Conservation (phyloP, 2,329 filamentous ascomycete genomes). For the Stachybotrys chartarum region DNA sequence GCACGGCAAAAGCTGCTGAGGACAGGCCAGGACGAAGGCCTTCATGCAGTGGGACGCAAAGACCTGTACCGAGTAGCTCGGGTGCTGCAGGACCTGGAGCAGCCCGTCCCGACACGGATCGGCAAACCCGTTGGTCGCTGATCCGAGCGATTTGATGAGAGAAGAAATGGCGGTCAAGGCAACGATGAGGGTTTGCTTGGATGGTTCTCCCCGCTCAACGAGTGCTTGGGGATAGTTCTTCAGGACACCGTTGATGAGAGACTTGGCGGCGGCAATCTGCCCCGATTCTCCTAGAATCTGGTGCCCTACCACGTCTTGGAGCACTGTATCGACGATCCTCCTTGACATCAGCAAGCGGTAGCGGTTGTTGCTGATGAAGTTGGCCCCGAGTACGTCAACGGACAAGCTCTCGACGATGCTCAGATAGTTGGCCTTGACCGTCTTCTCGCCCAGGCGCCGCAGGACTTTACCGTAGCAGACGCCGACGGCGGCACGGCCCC, state of each 20-base stretch:
- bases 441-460: slow-evolving; percentile 68
- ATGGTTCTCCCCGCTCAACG: slow-evolving; percentile 80
- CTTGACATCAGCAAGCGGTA: slow-evolving; percentile 81
- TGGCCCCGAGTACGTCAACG: slow-evolving; percentile 69
- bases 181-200: slow-evolving; percentile 76
- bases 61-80: slow-evolving; percentile 93
- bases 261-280: slow-evolving; percentile 73
- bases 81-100: slow-evolving; percentile 85
- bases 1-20: slow-evolving; percentile 83
- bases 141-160: slow-evolving; percentile 72
- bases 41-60: slow-evolving; percentile 82
- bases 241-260: slow-evolving; percentile 77
- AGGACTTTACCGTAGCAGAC: slow-evolving; percentile 82
- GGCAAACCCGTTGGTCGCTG: slow-evolving; percentile 70
- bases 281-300: slow-evolving; percentile 84
- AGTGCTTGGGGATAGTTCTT: slow-evolving; percentile 92
- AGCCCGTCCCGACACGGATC: slow-evolving; percentile 82
- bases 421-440: slow-evolving; percentile 77
- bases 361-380: slow-evolving; percentile 71
- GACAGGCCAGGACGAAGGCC: slow-evolving; percentile 81
- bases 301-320: slow-evolving; percentile 76
- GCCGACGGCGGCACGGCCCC: slow-evolving; percentile 72
- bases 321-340: slow-evolving; percentile 73
- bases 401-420: slow-evolving; percentile 77
- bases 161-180: slow-evolving; percentile 73